A percentile compares a stretch with the other conserved stretches of the same genome.
Conservation (phyloP, 2,329 filamentous ascomycete genomes). For the Aspergillus versicolor region DNA sequence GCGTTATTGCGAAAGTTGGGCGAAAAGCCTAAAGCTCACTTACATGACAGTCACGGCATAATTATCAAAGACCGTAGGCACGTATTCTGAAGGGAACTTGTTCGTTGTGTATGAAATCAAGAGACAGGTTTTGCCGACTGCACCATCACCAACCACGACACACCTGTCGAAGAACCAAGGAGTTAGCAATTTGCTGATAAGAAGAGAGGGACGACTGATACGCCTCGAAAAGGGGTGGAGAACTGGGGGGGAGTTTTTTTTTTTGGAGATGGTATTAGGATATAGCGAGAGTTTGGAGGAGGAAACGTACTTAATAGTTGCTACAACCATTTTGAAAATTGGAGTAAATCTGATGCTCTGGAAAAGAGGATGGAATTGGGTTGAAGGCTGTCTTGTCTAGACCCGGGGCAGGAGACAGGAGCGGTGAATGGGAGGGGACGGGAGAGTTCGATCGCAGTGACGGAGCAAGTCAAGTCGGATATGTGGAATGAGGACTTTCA, state of each 20-base stretch:
- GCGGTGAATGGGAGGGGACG: conserved; percentile 15
- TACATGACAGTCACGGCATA: conserved; percentile 99
- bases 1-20: background rate
- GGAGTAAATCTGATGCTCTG: conserved; percentile 14
- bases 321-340: conserved; percentile 55
- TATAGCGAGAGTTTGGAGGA: conserved; percentile 4
- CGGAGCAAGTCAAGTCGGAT: conserved; percentile 3
- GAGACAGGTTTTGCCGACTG: conserved; percentile 97
- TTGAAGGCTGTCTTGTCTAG: conserved; percentile 21
- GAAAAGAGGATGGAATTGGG: conserved; percentile 7
- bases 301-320: conserved; percentile 60
- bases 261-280: conserved; percentile 8
- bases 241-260: background rate
- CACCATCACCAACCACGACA: conserved; percentile 98
- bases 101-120: conserved; percentile 99
- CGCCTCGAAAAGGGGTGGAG: conserved; percentile 10
- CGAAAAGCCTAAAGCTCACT: conserved; percentile 46
- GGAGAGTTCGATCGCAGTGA: conserved; percentile 7
- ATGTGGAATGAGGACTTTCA: conserved; percentile 4
- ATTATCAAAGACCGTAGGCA: conserved; percentile 98
- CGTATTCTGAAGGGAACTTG: conserved; percentile 99
- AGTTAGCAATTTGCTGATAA: conserved; percentile 19
- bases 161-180: conserved; percentile 60
- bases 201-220: conserved; percentile 6
- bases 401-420: conserved; percentile 15